Conservation (phyloP, 192 early-diverging fungal genomes). For the Gonapodya prolifera region DNA sequence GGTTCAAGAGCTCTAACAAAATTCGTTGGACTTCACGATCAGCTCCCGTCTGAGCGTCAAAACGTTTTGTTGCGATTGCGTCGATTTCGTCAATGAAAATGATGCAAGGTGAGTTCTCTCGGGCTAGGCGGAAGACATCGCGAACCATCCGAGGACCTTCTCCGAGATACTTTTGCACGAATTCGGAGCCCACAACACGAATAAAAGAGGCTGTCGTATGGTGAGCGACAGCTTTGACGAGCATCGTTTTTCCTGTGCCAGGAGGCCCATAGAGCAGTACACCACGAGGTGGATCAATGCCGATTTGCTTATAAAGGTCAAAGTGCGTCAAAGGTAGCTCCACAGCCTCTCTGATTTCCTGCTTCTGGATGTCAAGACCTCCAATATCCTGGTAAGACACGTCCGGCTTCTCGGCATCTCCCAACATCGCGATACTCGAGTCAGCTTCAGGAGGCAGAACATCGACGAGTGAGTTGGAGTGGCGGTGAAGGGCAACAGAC, state of each 20-base stretch:
- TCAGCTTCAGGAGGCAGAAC: conserved; percentile 93
- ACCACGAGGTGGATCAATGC: conserved; percentile 96
- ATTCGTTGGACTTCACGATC: conserved; percentile 99
- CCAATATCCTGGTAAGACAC: conserved; percentile 71
- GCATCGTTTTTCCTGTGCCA: conserved; percentile 96
- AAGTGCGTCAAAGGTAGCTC: conserved; percentile 96
- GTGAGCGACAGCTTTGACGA: conserved; percentile 98
- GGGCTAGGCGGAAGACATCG: conserved; percentile 89
- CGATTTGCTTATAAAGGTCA: conserved; percentile 95
- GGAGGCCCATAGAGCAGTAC: conserved; percentile 98
- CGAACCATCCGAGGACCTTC: conserved; percentile 97
- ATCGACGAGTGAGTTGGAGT: conserved; percentile 95
- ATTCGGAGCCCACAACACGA: conserved; percentile 93
- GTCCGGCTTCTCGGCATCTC: conserved; percentile 65
- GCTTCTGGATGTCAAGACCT: conserved; percentile 84
- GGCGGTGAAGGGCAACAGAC: conserved; percentile 89
- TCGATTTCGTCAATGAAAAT: conserved; percentile 99
- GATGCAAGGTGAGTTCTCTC: conserved; percentile 94
- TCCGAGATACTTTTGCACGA: conserved; percentile 98
- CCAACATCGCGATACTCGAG: conserved; percentile 78
- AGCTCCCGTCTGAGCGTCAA: conserved; percentile 95
- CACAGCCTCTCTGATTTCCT: conserved; percentile 88
- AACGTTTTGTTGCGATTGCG: conserved; percentile 95
- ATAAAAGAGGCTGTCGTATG: conserved; percentile 95
- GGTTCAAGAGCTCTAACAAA: conserved; percentile 91